Base-by-base conservation (phyloP, 148 eudicot genomes). In the Persicaria tinctoria region DNA sequence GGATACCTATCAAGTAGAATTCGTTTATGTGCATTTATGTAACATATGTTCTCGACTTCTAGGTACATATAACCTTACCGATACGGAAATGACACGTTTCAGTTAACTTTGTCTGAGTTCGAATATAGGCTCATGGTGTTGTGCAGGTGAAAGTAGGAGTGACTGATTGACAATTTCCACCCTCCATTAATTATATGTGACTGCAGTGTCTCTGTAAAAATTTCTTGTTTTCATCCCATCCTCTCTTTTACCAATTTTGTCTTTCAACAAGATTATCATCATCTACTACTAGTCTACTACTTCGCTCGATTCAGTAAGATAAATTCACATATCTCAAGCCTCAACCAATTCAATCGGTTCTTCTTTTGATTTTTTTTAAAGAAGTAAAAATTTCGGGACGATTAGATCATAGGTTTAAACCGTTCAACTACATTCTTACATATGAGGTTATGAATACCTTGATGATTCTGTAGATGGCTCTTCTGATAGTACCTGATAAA, bases 231-330 rank as follows among this genome's bases (percentile, higher is more conserved):
- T 32, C 63, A 57, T 57, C 18, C 17, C 16, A n/a, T 2, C 4
- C 1, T 3, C n/a, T 54, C 17, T n/a, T 54, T 54, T 17, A 0
- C 41, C 41, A 32, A 6, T 14, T 54, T 54, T 5, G 14, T 54
- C 59, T 54, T 54, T 57, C 63, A 57, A 57, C 63, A 57, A 57
- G 27, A 57, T 7, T 57, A 57, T 57, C 27, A 57, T 57, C 32
- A 57, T 57, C 63, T 2, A 57, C 63, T 57, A 6, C 63, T 5
- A 56, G 23, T 5, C 51, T 49, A 6, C 51, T 49, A 5, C 51
- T 49, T 50, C 13, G 2, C 3, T 1, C 41, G 41, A 2, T 32
- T 32, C 41, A 32, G 53, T 50, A 10, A 8, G 53, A 50, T 12
- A 50, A 7, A 50, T 50, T 0, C 9, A 50, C 53, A 50, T 12